Conservation (phyloP, 2,329 filamentous ascomycete species). For the Verticillium nonalfalfae region DNA sequence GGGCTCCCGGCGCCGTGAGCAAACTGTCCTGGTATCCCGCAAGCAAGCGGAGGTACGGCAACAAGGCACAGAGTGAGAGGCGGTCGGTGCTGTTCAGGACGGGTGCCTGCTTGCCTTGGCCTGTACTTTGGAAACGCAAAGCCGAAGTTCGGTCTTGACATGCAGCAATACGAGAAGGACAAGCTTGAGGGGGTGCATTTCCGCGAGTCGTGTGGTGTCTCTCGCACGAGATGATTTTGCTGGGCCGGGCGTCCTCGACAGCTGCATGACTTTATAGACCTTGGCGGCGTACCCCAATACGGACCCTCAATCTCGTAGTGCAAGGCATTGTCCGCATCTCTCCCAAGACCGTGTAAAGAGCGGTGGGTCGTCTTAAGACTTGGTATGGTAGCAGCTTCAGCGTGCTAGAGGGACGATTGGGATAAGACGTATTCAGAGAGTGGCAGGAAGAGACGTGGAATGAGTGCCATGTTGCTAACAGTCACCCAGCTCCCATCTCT, state of each 20-base stretch:
- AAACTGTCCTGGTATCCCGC: background rate
- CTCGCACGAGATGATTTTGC: background rate
- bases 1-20: background rate
- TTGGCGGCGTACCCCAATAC: background rate
- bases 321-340: background rate
- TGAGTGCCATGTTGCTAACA: background rate
- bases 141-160: background rate
- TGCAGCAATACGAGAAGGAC: background rate
- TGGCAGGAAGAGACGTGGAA: background rate
- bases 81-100: background rate
- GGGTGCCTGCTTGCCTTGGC: background rate
- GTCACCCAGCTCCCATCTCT: background rate
- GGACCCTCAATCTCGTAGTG: background rate
- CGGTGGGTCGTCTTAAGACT: too few relatives aligned
- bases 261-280: background rate
- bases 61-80: background rate
- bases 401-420: too few relatives aligned
- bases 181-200: background rate
- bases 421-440: too few relatives aligned
- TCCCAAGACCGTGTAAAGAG: too few relatives aligned
- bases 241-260: background rate
- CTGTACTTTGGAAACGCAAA: background rate
- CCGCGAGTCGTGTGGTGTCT: background rate
- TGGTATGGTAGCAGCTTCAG: too few relatives aligned
- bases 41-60: background rate